Conservation (phyloP, 345 rosid species). For the Camelina neglecta region DNA sequence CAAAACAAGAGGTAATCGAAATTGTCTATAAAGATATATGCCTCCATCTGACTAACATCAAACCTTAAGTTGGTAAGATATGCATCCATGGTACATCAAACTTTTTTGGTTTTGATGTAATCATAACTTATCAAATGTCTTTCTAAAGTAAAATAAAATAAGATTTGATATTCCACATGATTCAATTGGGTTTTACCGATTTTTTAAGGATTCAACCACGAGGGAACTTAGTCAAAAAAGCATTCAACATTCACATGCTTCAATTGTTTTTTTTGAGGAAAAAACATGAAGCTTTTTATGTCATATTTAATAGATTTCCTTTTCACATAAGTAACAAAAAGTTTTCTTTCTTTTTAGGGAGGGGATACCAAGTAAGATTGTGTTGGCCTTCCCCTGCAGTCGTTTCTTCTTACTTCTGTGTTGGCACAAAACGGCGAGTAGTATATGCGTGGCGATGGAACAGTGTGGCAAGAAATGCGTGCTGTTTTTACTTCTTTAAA, state of each 20-base stretch:
- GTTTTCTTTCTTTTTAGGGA: constrained; percentile 13
- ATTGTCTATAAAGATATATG: not conserved
- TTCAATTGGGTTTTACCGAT: not conserved
- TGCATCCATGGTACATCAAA: too few relatives aligned
- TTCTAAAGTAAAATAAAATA: too few relatives aligned
- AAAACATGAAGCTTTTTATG: not conserved
- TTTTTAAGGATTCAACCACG: constrained; percentile 4
- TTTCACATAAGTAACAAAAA: not conserved
- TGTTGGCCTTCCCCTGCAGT: not conserved
- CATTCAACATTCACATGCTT: constrained; percentile 26
- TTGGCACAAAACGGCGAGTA: not conserved
- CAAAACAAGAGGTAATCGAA: constrained; percentile 12
- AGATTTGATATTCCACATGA: constrained; percentile 11
- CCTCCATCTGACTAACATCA: too few relatives aligned
- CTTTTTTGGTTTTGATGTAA: not conserved
- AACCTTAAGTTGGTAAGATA: too few relatives aligned
- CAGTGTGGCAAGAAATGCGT: constrained; percentile 1
- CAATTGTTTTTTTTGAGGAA: not conserved
- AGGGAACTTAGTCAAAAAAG: not conserved
- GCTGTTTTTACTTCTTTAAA: constrained; percentile 17
- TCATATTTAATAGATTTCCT: not conserved
- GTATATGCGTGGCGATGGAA: constrained; percentile 6
- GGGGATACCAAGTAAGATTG: not conserved
- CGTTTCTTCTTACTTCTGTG: not conserved
- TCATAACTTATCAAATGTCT: not conserved